Evolutionary conservation across 2,329 filamentous ascomycete genomes (phyloP).

Genomic region (Xylariaceae sp.): DNA sequence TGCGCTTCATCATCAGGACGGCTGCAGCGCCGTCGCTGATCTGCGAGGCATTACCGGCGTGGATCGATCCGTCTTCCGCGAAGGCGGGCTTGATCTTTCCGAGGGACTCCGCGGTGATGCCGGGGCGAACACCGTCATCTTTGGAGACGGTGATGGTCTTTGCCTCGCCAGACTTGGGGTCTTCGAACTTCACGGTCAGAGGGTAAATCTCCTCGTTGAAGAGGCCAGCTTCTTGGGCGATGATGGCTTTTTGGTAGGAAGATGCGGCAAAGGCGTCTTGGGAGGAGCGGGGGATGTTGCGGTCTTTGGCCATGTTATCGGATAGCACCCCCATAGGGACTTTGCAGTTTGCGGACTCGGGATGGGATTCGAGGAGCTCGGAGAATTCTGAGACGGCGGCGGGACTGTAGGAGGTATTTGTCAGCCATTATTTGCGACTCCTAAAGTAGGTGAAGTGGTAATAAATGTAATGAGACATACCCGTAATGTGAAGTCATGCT

Average conservation of each 20-base stretch:
- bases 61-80: conserved; percentile 85
- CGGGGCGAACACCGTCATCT: conserved; percentile 83
- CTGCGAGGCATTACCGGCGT: conserved; percentile 93
- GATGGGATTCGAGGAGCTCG: conserved; percentile 75
- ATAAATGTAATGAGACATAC: conserved; percentile 40
- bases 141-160: conserved; percentile 77
- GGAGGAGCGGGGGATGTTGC: conserved; percentile 62
- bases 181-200: conserved; percentile 79
- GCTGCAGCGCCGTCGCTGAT: conserved; percentile 95
- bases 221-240: conserved; percentile 82
- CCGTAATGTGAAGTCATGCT: conserved; percentile 94
- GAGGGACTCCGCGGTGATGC: conserved; percentile 84
- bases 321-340: conserved; percentile 94
- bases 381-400: conserved; percentile 89
- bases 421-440: conserved; percentile 1
- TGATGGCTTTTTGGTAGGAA: conserved; percentile 85
- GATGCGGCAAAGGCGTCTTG: conserved; percentile 94
- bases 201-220: conserved; percentile 91
- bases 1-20: conserved; percentile 92
- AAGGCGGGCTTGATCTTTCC: conserved; percentile 88
- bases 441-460: neutral
- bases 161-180: conserved; percentile 85
- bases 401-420: conserved; percentile 47
- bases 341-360: conserved; percentile 90
- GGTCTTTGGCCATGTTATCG: conserved; percentile 90